A percentile compares a stretch with the other conserved stretches of the same genome.
These are phyloP conservation scores for Piromyces sp. DNA, from an alignment of 192 early-diverging fungal genomes.

Conservation along the genomic window DNA sequence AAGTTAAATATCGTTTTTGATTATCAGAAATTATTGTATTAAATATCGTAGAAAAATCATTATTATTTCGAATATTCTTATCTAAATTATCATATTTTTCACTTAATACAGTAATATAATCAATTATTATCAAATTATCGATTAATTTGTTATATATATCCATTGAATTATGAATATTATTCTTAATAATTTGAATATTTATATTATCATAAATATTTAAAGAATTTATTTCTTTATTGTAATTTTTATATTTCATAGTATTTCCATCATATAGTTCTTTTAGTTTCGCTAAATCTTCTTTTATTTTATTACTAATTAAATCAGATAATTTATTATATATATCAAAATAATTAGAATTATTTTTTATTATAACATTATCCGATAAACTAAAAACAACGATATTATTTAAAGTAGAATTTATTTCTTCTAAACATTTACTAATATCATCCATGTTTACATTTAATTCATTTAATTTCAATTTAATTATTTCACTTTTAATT, in stretches of 20 bases:
- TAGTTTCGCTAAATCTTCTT: neutral
- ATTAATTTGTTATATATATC: neutral
- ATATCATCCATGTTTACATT: neutral
- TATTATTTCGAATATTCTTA: neutral
- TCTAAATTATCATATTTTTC: neutral
- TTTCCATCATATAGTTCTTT: neutral
- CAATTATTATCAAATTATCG: neutral
- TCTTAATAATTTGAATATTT: neutral
- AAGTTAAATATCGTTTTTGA: neutral
- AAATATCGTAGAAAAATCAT: neutral
- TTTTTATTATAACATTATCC: neutral
- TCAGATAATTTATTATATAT: neutral
- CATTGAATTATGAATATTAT: neutral
- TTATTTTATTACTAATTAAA: neutral
- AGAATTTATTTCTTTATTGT: neutral
- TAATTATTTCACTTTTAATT: neutral
- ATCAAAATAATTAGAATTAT: neutral
- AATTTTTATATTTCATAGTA: neutral
- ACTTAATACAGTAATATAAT: neutral
- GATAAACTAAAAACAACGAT: neutral
- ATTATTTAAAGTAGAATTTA: neutral
- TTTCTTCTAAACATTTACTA: neutral
- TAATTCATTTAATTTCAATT: neutral
- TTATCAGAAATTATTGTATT: neutral
- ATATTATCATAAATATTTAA: neutral